Evolutionary conservation across 2,329 filamentous ascomycete species (phyloP).

Genomic region (Mollisiaceae sp.): DNA sequence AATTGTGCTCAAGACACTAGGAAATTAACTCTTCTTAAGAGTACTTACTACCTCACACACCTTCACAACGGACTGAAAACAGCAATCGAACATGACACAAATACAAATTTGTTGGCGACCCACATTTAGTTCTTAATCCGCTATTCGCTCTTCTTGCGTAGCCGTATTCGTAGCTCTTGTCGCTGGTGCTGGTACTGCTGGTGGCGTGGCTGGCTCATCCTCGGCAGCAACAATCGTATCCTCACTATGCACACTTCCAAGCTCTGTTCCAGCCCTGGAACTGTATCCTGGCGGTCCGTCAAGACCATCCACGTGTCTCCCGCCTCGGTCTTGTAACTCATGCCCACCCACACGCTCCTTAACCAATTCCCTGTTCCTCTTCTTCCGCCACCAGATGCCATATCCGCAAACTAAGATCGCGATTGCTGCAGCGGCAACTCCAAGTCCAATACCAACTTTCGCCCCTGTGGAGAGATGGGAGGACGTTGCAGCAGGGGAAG

Average conservation of each 20-base stretch:
- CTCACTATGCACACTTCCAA: conserved; percentile 13
- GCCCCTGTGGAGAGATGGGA: neutral
- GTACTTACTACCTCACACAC: too few species aligned
- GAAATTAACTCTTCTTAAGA: neutral
- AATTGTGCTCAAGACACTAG: neutral
- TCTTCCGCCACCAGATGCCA: neutral
- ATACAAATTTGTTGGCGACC: neutral
- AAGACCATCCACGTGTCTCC: neutral
- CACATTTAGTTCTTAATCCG: neutral
- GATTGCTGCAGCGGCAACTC: neutral
- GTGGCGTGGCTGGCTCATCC: neutral
- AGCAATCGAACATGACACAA: neutral
- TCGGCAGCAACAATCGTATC: conserved; percentile 2
- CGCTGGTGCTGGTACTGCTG: neutral
- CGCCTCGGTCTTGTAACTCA: conserved; percentile 3
- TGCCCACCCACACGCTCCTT: neutral
- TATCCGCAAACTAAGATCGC: neutral
- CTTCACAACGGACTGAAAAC: neutral
- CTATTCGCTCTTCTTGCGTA: neutral
- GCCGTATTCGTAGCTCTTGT: neutral
- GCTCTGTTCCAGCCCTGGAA: conserved; percentile 2
- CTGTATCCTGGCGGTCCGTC: conserved; percentile 5
- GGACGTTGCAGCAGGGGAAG: neutral
- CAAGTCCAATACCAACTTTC: neutral
- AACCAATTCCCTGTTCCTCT: neutral